These are phyloP conservation scores for Escallonia herrerae DNA, from an alignment of 129 eudicot genomes.

Conservation along the genomic window DNA sequence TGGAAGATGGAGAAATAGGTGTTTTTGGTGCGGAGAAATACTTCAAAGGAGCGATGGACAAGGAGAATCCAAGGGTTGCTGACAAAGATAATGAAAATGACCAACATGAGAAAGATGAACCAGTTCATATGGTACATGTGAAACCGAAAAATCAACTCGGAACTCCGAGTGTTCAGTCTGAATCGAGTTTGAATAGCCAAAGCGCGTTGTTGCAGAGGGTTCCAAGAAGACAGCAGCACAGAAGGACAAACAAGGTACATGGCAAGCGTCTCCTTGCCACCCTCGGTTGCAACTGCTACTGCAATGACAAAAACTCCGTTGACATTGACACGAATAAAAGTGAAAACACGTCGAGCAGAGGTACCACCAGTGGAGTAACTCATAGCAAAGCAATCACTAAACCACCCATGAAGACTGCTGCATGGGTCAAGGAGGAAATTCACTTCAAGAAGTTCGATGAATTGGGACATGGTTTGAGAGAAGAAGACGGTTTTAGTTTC, in stretches of 20 bases:
- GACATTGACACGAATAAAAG: constrained; percentile 5
- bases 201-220: constrained; percentile 36
- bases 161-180: constrained; percentile 65
- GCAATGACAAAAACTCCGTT: constrained; percentile 48
- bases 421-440: constrained; percentile 34
- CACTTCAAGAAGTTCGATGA: constrained; percentile 18
- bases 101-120: constrained; percentile 16
- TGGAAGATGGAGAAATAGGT: constrained; percentile 57
- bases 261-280: constrained; percentile 39
- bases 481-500: constrained; percentile 32
- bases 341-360: no score
- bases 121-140: constrained; percentile 5
- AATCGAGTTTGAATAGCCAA: constrained; percentile 65
- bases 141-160: constrained; percentile 24
- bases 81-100: neutral
- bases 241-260: constrained; percentile 25
- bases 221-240: constrained; percentile 21
- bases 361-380: no score
- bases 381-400: no score
- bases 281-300: constrained; percentile 47
- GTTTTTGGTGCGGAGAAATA: constrained; percentile 83
- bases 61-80: constrained; percentile 7
- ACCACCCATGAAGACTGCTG: neutral
- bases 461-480: constrained; percentile 6
- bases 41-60: constrained; percentile 59